Conservation (phyloP, 1,284 basidiomycete genomes). For the Cryptococcus sp. region DNA sequence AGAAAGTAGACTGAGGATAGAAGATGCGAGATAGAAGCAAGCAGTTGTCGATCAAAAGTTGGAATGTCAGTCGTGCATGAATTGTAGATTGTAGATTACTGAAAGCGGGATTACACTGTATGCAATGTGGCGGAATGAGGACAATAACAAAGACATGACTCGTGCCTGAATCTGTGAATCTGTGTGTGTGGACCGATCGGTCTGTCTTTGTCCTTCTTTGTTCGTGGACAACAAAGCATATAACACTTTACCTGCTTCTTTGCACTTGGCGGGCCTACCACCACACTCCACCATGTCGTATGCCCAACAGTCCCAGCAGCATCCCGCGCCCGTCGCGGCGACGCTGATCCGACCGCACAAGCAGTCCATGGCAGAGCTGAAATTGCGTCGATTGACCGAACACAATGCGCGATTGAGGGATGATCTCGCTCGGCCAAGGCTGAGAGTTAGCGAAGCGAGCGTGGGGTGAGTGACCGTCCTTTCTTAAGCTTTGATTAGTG, state of each 20-base stretch:
- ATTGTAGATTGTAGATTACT: no score
- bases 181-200: no score
- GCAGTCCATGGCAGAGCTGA: constrained; percentile 86
- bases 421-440: constrained; percentile 81
- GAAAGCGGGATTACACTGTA: no score
- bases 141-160: neutral
- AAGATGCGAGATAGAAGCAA: no score
- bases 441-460: constrained; percentile 87
- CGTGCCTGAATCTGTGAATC: neutral
- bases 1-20: no score
- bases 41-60: no score
- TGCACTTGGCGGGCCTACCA: neutral
- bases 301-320: constrained; percentile 1
- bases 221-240: neutral
- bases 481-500: neutral
- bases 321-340: constrained; percentile 12
- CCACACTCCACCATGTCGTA: neutral
- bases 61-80: no score
- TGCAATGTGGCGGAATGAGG: neutral
- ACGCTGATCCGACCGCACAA: constrained; percentile 36
- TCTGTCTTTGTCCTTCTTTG: neutral
- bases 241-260: neutral
- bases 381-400: constrained; percentile 86
- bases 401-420: constrained; percentile 89
- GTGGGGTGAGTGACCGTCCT: constrained; percentile 64